A percentile compares a stretch with the other conserved stretches of the same genome.
These are phyloP conservation scores for Saitozyma sp. DNA, from an alignment of 768 basidiomycete genomes.

Conservation along the genomic window DNA sequence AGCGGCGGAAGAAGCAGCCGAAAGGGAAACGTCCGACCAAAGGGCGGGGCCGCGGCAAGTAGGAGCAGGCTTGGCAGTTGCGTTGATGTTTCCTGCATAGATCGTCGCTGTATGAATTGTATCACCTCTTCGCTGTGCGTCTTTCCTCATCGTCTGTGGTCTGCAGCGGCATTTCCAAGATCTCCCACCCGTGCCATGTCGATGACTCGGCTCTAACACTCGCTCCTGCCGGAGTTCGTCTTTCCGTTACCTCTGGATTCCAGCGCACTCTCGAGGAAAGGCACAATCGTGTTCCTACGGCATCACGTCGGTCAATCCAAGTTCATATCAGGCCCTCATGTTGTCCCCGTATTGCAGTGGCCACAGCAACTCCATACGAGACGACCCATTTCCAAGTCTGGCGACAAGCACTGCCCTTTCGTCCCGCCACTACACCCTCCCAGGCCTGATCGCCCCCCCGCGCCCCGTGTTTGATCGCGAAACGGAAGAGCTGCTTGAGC, in stretches of 20 bases:
- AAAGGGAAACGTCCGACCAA: slow-evolving; percentile 15
- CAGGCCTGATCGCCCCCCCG: background rate
- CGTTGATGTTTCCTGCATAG: no score
- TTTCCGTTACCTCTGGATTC: no score
- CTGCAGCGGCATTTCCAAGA: no score
- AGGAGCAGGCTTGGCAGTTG: slow-evolving; percentile 6
- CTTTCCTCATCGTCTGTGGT: background rate
- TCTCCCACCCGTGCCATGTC: no score
- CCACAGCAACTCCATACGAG: background rate
- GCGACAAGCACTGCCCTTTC: slow-evolving; percentile 1
- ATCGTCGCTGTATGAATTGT: background rate
- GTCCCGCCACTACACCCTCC: slow-evolving; percentile 8
- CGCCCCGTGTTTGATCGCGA: slow-evolving; percentile 4
- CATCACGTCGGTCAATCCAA: background rate
- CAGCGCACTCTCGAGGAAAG: no score
- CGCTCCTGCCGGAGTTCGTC: no score
- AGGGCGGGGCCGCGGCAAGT: slow-evolving; percentile 13
- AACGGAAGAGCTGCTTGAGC: slow-evolving; percentile 1
- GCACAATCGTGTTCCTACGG: no score
- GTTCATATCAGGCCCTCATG: no score
- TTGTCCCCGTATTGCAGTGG: no score
- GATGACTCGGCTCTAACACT: no score
- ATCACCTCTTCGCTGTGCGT: background rate
- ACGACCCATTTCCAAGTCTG: slow-evolving; percentile 3
- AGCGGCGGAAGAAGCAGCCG: slow-evolving; percentile 39